Base-by-base conservation (phyloP, 1,284 basidiomycete species). In the Apiotrichum gamsii region DNA sequence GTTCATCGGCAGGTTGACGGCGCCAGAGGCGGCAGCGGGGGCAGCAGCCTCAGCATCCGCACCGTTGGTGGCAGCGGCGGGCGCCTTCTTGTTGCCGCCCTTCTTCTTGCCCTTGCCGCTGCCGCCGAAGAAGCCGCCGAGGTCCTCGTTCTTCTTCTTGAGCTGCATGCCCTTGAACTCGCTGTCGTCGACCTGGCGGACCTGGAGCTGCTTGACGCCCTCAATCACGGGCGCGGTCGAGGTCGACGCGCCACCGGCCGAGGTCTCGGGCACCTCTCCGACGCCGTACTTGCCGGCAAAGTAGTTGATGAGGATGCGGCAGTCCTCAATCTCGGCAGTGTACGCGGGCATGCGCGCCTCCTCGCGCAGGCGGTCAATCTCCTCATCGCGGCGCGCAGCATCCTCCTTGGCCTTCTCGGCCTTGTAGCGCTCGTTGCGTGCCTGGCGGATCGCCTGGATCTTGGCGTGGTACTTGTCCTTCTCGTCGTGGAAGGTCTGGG, bases 321-420 rank as follows among this genome's bases (percentile, higher is more conserved):
- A 96, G 72, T 98, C 95, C 75, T 98, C 91, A 61, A 98, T 93
- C 72, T 97, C 83, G 51, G 83, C 79, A 63, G 90, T 87, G 77
- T 83, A 98, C 0, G 95, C 95, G 32, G 95, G 93, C 33, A 80
- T 65, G 47, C 85, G 82, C 25, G 95, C 95, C 62, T 97, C 91
- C 58, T 98, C 95, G 48, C 88, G 83, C 49, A 98, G 67, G 37
- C 82, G 82, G 56, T 83, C 79, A 35, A 85, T 88, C 51, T 84
- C 77, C 67, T 90, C 90, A 67, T 84, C 78, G 65, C 84, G 85
- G 75, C 90, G 90, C 51, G 81, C 79, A 21, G 83, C 80, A 64
- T 96, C 93, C 63, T 89, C 84, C 15, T 82, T 84, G 29, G 82
- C 82, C 51, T 88, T 85, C 69, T 97, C 87, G 20, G 82, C 80